Evolutionary conservation across 768 basidiomycete genomes (phyloP), one percentile per base, ranked within the genome.

Genomic region (Rhizopogon rudus): DNA sequence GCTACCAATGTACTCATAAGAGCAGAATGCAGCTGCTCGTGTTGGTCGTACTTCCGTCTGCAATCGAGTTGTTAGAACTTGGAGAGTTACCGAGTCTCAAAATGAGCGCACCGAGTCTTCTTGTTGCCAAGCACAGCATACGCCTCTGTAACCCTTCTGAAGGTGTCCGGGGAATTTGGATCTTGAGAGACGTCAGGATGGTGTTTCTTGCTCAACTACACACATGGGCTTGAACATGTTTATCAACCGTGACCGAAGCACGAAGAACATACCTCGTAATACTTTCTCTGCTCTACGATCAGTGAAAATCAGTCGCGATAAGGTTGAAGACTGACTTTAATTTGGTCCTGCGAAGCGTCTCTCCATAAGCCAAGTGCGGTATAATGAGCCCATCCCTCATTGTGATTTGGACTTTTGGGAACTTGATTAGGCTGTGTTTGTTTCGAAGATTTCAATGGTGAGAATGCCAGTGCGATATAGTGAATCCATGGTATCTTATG

Each of bases 311-410:
- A 20, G 13, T 33, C 12, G 7, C 13, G 17, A 12, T 20, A 4
- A 10, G 20, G 13, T 37, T 1, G 35, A 49, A 48, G 14, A 49
- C 48, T 22, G 8, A 49, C 48, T 37, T 37, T 49, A 3, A 49
- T 49, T 22, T 49, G 33, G 33, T 37, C 48, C 48, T 37, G 48
- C 33, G 48, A 49, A 49, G 48, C 48, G 37, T 49, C 8, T 49
- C 48, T 49, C 48, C 33, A 22, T 37, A 49, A 22, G 33, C 48
- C 48, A 37, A 49, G 48, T 37, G 48, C 14, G 20, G 48, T 49
- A 49, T 49, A 49, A 29, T 49, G 20, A 25, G 22, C 48, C 33
- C 33, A 49, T 9, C 33, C 31, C 10, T 10, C 9, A 33, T 7
- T 33, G 48, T 37, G 12, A 37, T 5, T 8, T 35, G 8, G 10